Evolutionary conservation across 495 filamentous ascomycete genomes (phyloP), one percentile per base, ranked within the genome.

Genomic region (Penicillium verhagenii): DNA sequence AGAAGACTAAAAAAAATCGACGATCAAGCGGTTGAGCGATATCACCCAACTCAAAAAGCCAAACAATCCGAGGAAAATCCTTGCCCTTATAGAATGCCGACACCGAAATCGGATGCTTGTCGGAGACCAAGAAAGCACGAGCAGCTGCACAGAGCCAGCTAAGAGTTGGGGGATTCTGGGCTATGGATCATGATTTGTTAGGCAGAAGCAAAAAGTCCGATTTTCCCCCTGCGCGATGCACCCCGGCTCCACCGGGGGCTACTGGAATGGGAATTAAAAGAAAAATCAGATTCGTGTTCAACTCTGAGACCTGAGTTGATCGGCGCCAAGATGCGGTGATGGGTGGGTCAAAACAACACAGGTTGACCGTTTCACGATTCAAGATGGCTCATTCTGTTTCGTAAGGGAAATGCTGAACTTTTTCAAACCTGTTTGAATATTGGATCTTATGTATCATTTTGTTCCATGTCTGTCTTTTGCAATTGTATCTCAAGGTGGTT

Each of bases 41-140:
- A 39, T 18, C 8, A n/a, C 5, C 4, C 33, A 38, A 31, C 1
- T 39, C 14, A 39, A 39, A 40, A 47, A 6, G 26, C 2, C 13
- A 16, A 47, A 26, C 2, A 24, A 24, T 5, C 18, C 18, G 11
- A 26, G 28, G 51, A 23, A 10, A 46, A 46, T 45, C 40, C 6
- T 26, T 53, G n/a, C 39, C 52, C 43, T 54, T 40, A 47, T 47
- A 47, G 31, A 40, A 47, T 0, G 19, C 9, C 20, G 38, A 8
- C 29, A 53, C 43, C 52, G 52, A 47, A 25, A 20, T 54, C 52
- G 52, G 52, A 38, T 37, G 50, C 26, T 25, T 44, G 13, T n/a
- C 26, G 18, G 26, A 18, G 13, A 33, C 19, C 11, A 13, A 43
- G 33, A 25, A 43, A 52, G 33, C 52, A 47, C 28, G 31, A 42